Conservation (phyloP, 2,329 filamentous ascomycete species). For the Lachnum nothofagi region DNA sequence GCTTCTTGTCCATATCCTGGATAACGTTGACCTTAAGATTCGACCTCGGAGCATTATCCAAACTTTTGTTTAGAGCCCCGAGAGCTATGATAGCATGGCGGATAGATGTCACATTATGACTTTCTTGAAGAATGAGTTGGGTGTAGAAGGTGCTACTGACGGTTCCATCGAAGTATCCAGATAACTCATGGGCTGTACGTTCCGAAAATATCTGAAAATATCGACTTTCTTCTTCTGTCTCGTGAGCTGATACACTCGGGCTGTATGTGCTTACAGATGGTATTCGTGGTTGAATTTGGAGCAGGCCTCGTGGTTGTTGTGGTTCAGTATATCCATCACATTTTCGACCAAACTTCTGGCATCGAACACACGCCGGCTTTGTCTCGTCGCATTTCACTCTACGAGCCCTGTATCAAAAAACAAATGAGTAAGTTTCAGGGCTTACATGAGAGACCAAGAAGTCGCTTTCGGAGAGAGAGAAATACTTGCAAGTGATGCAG, state of each 20-base stretch:
- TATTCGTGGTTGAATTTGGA: constrained; percentile 30
- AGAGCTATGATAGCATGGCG: constrained; percentile 63
- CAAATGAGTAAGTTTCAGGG: constrained; percentile 9
- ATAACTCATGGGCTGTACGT: constrained; percentile 56
- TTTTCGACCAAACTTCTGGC: constrained; percentile 51
- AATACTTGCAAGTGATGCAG: constrained; percentile 62
- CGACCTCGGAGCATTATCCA: constrained; percentile 39
- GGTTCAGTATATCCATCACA: constrained; percentile 54
- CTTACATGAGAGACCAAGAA: background rate
- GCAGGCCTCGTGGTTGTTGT: constrained; percentile 11
- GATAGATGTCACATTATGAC: constrained; percentile 54
- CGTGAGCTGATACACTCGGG: constrained; percentile 40
- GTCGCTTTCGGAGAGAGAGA: background rate
- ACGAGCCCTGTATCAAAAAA: constrained; percentile 39
- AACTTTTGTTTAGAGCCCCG: constrained; percentile 60
- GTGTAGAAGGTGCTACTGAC: constrained; percentile 51
- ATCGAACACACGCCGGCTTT: constrained; percentile 58
- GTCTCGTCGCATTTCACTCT: constrained; percentile 64
- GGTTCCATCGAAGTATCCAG: constrained; percentile 57
- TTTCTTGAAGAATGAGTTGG: constrained; percentile 56
- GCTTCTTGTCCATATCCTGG: constrained; percentile 41
- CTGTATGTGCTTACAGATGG: constrained; percentile 17
- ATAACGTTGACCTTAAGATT: constrained; percentile 32
- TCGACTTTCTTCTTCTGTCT: constrained; percentile 48
- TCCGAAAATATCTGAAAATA: constrained; percentile 59